Evolutionary conservation across 108 stramenopile genomes (phyloP).

Genomic region (Nitzschia sp.): DNA sequence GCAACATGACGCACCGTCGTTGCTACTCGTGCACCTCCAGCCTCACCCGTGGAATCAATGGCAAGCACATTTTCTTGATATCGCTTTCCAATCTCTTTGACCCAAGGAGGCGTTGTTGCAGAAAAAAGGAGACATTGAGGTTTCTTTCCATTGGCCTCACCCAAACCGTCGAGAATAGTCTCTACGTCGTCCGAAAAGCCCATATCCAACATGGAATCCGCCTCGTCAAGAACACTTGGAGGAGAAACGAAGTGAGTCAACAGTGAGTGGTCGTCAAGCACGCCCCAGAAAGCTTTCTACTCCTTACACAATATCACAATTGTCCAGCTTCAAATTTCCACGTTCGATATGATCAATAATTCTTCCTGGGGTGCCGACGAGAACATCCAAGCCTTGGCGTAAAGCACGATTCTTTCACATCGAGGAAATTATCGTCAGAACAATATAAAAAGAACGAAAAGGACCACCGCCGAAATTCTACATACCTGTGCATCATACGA

Average conservation of each 20-base stretch:
- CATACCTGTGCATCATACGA: constrained; percentile 89
- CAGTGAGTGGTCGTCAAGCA: too few relatives aligned
- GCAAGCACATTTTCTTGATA: constrained; percentile 88
- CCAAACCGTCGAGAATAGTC: constrained; percentile 83
- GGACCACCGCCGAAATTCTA: not conserved
- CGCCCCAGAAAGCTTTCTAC: too few relatives aligned
- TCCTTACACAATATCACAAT: constrained; percentile 81
- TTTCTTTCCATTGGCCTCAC: constrained; percentile 62
- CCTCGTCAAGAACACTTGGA: constrained; percentile 99
- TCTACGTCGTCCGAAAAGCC: constrained; percentile 99
- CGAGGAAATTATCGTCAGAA: not conserved
- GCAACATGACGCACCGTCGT: constrained; percentile 95
- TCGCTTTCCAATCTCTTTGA: constrained; percentile 84
- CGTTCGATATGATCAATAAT: constrained; percentile 95
- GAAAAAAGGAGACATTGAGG: constrained; percentile 96
- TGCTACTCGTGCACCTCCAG: constrained; percentile 84
- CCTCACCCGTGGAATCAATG: constrained; percentile 90
- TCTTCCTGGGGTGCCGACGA: constrained; percentile 99
- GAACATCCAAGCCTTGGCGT: constrained; percentile 86
- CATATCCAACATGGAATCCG: constrained; percentile 99
- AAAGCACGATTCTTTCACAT: constrained; percentile 85
- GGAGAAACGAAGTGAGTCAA: too few relatives aligned
- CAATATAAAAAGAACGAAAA: not conserved
- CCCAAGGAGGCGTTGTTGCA: constrained; percentile 98
- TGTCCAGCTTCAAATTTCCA: constrained; percentile 86